phyloP scores from a whole-genome alignment of 2,329 filamentous ascomycete species.

The Coniochaeta ligniaria region DNA sequence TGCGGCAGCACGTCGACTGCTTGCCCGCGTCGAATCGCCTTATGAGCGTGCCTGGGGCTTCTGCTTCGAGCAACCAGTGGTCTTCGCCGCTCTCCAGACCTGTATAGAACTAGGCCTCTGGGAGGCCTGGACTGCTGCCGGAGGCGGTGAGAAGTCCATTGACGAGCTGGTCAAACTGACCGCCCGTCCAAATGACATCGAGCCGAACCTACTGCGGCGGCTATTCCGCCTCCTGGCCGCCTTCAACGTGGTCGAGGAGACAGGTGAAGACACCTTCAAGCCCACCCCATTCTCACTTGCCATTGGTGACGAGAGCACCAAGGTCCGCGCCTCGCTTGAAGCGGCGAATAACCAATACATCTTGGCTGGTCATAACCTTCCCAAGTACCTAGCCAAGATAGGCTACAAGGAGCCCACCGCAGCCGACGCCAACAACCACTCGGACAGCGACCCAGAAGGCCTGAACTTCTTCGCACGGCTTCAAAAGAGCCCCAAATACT shows the following conservation, averaged over 20 bases:
- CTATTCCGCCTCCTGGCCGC: constrained; percentile 21
- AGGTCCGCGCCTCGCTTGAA: constrained; percentile 20
- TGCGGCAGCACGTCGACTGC: constrained; percentile 18
- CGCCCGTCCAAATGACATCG: constrained; percentile 7
- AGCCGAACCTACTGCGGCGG: constrained; percentile 21
- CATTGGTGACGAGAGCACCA: constrained; percentile 21
- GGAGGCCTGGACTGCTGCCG: constrained; percentile 19
- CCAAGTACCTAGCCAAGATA: constrained; percentile 22
- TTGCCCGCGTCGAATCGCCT: constrained; percentile 21
- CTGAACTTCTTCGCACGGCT: constrained; percentile 25
- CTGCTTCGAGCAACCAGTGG: constrained; percentile 20
- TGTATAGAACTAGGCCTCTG: constrained; percentile 22
- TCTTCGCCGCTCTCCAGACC: constrained; percentile 20
- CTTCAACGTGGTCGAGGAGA: constrained; percentile 23
- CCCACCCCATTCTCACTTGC: constrained; percentile 22
- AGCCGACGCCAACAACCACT: constrained; percentile 17
- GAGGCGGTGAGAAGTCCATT: constrained; percentile 19
- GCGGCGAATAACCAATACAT: constrained; percentile 24
- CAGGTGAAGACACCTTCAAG: constrained; percentile 18
- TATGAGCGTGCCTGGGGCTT: constrained; percentile 24
- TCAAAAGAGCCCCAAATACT: constrained; percentile 17
- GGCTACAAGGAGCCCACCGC: constrained; percentile 23
- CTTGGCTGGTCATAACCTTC: constrained; percentile 20
- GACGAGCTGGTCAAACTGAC: constrained; percentile 19
- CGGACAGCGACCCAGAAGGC: constrained; percentile 12